These are phyloP conservation scores for Clonostachys rosea DNA, from an alignment of 2,329 filamentous ascomycete genomes.

Conservation along the genomic window DNA sequence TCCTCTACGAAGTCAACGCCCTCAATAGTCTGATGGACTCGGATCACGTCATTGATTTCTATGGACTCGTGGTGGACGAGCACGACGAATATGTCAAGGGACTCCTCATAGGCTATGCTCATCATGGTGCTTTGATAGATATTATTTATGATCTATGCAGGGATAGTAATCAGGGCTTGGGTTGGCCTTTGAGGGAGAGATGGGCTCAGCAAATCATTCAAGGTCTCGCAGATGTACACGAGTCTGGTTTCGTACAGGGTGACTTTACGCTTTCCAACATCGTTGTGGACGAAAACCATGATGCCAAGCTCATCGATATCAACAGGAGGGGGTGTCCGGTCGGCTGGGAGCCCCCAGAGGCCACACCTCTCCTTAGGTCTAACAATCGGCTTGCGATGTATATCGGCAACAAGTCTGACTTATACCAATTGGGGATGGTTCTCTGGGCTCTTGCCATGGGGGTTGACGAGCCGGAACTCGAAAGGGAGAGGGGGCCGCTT, in stretches of 20 bases:
- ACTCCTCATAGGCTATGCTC: constrained; percentile 81
- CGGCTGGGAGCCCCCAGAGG: constrained; percentile 95
- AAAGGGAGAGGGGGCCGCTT: constrained; percentile 67
- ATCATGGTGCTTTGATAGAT: constrained; percentile 84
- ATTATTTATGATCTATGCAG: constrained; percentile 77
- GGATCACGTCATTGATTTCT: constrained; percentile 76
- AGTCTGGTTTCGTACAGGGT: constrained; percentile 93
- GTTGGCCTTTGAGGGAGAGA: constrained; percentile 71
- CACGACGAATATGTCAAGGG: constrained; percentile 82
- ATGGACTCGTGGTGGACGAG: constrained; percentile 85
- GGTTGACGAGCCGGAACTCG: constrained; percentile 83
- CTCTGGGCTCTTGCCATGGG: constrained; percentile 87
- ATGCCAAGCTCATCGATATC: constrained; percentile 98
- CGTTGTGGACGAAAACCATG: constrained; percentile 77
- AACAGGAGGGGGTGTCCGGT: constrained; percentile 96
- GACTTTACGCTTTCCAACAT: constrained; percentile 98
- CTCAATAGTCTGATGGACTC: constrained; percentile 73
- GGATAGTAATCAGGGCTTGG: constrained; percentile 45
- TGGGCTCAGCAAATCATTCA: constrained; percentile 92
- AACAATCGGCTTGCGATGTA: constrained; percentile 93
- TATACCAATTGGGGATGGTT: constrained; percentile 96
- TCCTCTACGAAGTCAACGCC: constrained; percentile 95
- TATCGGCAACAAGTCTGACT: constrained; percentile 94
- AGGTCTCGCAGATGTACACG: constrained; percentile 88
- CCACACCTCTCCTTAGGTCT: constrained; percentile 77